These are phyloP conservation scores for Croton setiger DNA, from an alignment of 441 rosid species.

Conservation along the genomic window DNA sequence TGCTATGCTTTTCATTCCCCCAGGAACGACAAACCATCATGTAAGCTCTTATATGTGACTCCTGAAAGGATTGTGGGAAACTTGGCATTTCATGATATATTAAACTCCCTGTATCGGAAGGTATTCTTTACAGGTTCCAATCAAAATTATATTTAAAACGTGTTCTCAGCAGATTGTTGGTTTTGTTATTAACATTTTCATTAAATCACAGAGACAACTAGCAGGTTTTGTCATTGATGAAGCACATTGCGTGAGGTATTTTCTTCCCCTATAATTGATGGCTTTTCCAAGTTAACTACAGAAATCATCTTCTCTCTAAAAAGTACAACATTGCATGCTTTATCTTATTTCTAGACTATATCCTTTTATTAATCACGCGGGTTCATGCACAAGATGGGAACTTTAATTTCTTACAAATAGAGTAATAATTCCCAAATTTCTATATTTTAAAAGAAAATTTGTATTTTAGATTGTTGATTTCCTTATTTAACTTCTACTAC, in stretches of 20 bases:
- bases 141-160: conserved; percentile 4
- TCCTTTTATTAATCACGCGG: neutral
- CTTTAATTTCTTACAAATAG: neutral
- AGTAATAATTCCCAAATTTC: neutral
- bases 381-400: neutral
- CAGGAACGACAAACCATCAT: conserved; percentile 69
- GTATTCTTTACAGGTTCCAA: conserved; percentile 25
- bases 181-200: conserved; percentile 7
- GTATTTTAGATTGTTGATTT: conserved; percentile 5
- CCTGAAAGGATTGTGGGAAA: conserved; percentile 89
- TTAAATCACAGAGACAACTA: conserved; percentile 53
- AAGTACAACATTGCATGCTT: neutral
- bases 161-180: conserved; percentile 5
- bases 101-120: conserved; percentile 66
- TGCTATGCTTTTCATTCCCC: conserved; percentile 22
- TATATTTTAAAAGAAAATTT: neutral
- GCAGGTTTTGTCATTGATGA: conserved; percentile 94
- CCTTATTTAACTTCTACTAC: conserved; percentile 2
- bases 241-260: conserved; percentile 92
- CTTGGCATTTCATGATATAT: conserved; percentile 53
- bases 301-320: neutral
- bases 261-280: neutral
- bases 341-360: neutral
- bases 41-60: conserved; percentile 89
- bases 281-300: neutral